A percentile compares a stretch with the other conserved stretches of the same genome.
These are phyloP conservation scores for Mortierella sp. DNA, from an alignment of 371 early-diverging fungal genomes.

Conservation along the genomic window DNA sequence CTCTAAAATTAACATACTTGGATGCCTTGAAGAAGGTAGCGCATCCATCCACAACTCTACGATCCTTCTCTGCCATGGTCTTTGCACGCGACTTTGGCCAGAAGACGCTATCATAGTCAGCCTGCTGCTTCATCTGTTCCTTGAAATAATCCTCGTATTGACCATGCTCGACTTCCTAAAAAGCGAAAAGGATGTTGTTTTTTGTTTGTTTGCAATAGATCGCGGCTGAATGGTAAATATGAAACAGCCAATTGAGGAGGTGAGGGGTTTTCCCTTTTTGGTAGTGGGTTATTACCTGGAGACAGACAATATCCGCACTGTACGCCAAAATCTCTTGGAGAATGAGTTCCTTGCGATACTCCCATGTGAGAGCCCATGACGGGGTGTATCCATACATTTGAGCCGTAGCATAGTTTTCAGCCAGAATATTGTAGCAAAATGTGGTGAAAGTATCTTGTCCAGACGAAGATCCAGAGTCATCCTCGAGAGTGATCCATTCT, in stretches of 20 bases:
- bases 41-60: slow-evolving; percentile 95
- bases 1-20: slow-evolving; percentile 61
- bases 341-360: slow-evolving; percentile 93
- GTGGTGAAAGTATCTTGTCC: slow-evolving; percentile 83
- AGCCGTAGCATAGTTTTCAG: slow-evolving; percentile 91
- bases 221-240: background rate
- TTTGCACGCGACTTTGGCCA: slow-evolving; percentile 95
- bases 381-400: slow-evolving; percentile 97
- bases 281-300: slow-evolving; percentile 78
- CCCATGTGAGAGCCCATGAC: slow-evolving; percentile 96
- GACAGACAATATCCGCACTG: slow-evolving; percentile 94
- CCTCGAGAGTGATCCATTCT: slow-evolving; percentile 89
- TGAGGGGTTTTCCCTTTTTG: too few relatives aligned
- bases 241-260: background rate
- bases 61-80: slow-evolving; percentile 93
- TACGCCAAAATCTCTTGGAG: slow-evolving; percentile 90
- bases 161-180: slow-evolving; percentile 88
- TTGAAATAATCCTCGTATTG: slow-evolving; percentile 90
- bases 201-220: background rate
- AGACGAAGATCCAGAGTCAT: slow-evolving; percentile 38
- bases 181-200: background rate
- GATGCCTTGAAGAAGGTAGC: slow-evolving; percentile 95
- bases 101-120: slow-evolving; percentile 94
- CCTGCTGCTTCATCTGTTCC: slow-evolving; percentile 77
- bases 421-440: slow-evolving; percentile 96